Evolutionary conservation across 2,329 filamentous ascomycete species (phyloP), one percentile per base, ranked within the genome.

Genomic region (Ceratocystis albifundus): DNA sequence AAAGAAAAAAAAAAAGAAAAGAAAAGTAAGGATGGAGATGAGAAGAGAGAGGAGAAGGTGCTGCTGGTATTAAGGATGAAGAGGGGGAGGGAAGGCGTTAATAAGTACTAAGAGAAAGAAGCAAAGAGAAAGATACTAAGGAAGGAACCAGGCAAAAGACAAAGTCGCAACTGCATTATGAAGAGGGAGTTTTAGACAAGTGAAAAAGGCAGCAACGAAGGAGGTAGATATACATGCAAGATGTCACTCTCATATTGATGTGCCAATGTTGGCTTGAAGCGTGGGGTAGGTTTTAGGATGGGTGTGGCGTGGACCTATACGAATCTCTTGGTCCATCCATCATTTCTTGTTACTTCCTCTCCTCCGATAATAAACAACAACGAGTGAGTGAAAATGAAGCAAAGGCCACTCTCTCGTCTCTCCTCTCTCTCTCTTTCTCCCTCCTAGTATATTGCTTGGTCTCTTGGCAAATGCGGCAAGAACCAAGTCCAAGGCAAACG

Each of bases 391-490:
- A 53, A 30, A 15, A 41, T 22, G 25, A 66, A 65, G 61, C 15
- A 30, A 32, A 20, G 5, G 10, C 4, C 36, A 15, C 10, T 41
- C 12, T 41, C 36, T 12, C 36, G n/a, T 12, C 36, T 41, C 36
- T 41, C 10, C 28, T 28, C 28, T 28, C 25, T 28, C 28, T 28
- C 28, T 28, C n/a, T 36, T 41, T 41, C 36, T 12, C 36, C 4
- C 36, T 41, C 36, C 36, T 41, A 12, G 10, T 41, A 15, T 41
- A 41, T 41, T 41, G 10, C 36, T 15, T 12, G 36, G 4, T 15
- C 36, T 41, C 36, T 41, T 41, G 36, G 36, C 36, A 15, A 41
- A 64, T 46, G 55, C 55, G 55, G 55, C 55, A 59, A 66, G 62
- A 41, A 41, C 50, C n/a, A 20, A 17, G 28, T 17, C 30, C 22